Evolutionary conservation across 768 basidiomycete species (phyloP).

Genomic region (Kwoniella mangroviensis): DNA sequence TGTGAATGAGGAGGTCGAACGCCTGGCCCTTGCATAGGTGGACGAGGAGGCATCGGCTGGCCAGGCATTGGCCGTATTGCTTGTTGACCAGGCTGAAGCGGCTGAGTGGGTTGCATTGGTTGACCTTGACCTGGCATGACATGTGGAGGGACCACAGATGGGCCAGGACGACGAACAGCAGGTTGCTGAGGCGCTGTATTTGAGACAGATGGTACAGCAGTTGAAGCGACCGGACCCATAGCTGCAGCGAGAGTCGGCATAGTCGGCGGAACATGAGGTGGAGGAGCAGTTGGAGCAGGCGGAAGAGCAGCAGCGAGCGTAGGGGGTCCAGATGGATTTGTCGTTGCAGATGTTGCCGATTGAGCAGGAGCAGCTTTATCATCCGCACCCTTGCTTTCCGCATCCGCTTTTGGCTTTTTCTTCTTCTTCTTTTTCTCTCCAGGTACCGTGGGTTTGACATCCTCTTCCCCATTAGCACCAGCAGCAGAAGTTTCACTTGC

Average conservation of each 20-base stretch:
- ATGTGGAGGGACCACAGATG: background rate
- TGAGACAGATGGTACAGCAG: background rate
- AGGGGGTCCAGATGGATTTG: conserved; percentile 4
- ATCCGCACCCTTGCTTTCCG: background rate
- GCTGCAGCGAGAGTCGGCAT: conserved; percentile 27
- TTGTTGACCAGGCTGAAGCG: conserved; percentile 15
- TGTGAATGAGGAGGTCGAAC: conserved; percentile 16
- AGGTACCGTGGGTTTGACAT: conserved; percentile 15
- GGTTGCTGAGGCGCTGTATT: background rate
- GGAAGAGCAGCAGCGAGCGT: conserved; percentile 8
- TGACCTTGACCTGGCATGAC: background rate
- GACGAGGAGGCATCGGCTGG: conserved; percentile 18
- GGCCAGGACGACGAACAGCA: background rate
- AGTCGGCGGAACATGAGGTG: conserved; percentile 5
- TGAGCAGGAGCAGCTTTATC: conserved; percentile 5
- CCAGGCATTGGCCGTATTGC: conserved; percentile 1
- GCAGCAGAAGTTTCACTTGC: conserved; percentile 3
- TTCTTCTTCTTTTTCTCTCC: conserved; percentile 41
- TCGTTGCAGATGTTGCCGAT: background rate
- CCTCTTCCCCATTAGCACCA: background rate
- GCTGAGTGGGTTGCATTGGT: conserved; percentile 10
- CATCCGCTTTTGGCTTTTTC: conserved; percentile 17
- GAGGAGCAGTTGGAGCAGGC: conserved; percentile 14
- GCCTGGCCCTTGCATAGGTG: conserved; percentile 15
- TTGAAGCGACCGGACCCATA: conserved; percentile 14